Base-by-base conservation (phyloP, 768 basidiomycete species). In the Leucocoprinus sp. region DNA sequence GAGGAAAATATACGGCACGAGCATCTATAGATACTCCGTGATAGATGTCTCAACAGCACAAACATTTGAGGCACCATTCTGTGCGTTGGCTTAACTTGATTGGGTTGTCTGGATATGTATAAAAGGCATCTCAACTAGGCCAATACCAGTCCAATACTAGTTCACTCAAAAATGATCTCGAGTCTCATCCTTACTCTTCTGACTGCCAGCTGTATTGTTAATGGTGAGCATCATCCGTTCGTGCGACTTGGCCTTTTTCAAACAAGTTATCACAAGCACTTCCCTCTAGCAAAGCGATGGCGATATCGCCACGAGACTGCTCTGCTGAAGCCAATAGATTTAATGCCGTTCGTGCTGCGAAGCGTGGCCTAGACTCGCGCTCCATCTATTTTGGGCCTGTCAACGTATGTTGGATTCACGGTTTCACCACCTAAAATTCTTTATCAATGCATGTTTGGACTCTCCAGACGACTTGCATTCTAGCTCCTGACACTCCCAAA, bases 401-500 rank as follows among this genome's bases (percentile, higher is more conserved):
- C 28, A 58, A 60, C 48, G 58, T 58, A 51, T 6, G 53, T 17
- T 23, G 11, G n/a, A 15, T 14, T 3, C 18, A 14, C 19, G 14
- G 8, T 4, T 12, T 31, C 9, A 4, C 14, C 31, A 7, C n/a
- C n/a, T 31, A 12, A 12, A 5, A 5, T 12, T 18, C 23, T 23
- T 15, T 40, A 17, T 38, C 44, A 28, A 53, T 26, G 18, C 4
- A 36, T n/a, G 3, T 9, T 11, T 38, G 28, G 7, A 17, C 12
- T 22, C 9, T 39, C 5, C 37, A 60, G 57, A 43, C 45, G 26
- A 59, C 59, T 24, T 60, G 59, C 24, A 49, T 57, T 26, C 46
- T 52, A 8, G 44, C 59, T 0, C 57, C 59, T 2, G 54, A 58
- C 19, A 50, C 52, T 6, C 29, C 49, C 9, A 35, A 42, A 41